Evolutionary conservation across 2,329 filamentous ascomycete species (phyloP), one percentile per base, ranked within the genome.

Genomic region (Hypoxylon rubiginosum): DNA sequence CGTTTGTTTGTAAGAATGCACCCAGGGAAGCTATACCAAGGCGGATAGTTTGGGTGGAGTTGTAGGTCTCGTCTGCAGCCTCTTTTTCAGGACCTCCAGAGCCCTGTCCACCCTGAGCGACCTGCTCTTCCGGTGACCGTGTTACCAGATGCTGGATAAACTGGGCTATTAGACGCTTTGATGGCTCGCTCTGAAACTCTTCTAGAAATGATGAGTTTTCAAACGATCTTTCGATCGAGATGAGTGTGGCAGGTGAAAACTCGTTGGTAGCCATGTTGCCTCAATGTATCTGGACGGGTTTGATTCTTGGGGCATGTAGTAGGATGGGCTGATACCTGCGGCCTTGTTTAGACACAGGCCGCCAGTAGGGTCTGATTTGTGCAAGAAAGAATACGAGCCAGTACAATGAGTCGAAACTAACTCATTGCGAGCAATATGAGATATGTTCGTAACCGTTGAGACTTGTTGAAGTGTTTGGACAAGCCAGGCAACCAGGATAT

Each of bases 1-100:
- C 88, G 74, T 91, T 93, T 0, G 89, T 88, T 74, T 94, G 92
- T 6, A 94, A 75, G 76, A 94, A 94, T 6, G 88, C 85, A 72
- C 89, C 84, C 1, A 94, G 82, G 2, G 90, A 86, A 4, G 90
- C 89, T 61, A 92, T 81, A 15, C 88, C 91, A 45, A 91, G 46
- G 1, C 69, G 68, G 24, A 76, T 45, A 7, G 68, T 68, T 8
- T 71, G 48, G 21, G 48, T 61, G 17, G 41, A 28, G 51, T 57
- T 30, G 46, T 36, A 28, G 28, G 45, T 32, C 34, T 15, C 17
- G 34, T 34, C 8, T 5, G 43, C 17, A 11, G 49, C 48, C 19
- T 55, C 52, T 39, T 51, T 39, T 6, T 51, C 41, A 17, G 41
- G 15, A 46, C 32, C 13, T 7, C 50, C 39, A 17, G 34, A 13